Percentiles rank a stretch among this genome's conserved stretches.
phyloP scores from a whole-genome alignment of 148 eudicot species.

The Polygonum maritimum region DNA sequence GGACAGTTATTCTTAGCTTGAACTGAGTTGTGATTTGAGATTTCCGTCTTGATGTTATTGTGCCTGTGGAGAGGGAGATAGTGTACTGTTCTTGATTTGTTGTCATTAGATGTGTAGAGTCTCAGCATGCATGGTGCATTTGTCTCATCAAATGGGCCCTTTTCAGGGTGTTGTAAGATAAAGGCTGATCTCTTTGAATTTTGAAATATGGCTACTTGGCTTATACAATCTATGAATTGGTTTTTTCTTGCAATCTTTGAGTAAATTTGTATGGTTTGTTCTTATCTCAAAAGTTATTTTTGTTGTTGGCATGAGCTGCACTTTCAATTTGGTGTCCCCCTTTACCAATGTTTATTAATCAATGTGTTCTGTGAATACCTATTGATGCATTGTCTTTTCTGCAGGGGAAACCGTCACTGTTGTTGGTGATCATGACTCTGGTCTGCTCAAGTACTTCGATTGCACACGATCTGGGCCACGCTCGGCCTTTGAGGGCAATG shows the following conservation, averaged over 20 bases:
- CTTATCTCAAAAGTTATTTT: not conserved
- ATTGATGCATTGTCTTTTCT: not conserved
- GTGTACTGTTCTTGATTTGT: not conserved
- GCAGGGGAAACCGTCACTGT: constrained; percentile 90
- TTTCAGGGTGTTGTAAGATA: not conserved
- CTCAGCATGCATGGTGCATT: not conserved
- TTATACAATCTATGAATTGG: not conserved
- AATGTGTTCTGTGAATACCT: not conserved
- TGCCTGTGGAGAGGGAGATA: not conserved
- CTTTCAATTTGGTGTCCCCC: not conserved
- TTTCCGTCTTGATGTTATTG: not conserved
- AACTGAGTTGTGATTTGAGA: not conserved
- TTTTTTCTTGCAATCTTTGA: constrained; percentile 1
- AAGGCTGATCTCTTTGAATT: not conserved
- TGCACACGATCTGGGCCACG: constrained; percentile 96
- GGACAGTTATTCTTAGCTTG: not conserved
- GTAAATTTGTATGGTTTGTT: not conserved
- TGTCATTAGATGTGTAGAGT: not conserved
- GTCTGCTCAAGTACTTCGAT: constrained; percentile 79
- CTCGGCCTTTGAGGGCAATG: constrained; percentile 87
- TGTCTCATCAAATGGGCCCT: not conserved
- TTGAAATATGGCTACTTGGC: not conserved
- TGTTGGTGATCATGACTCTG: constrained; percentile 92
- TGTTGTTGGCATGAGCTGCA: not conserved
- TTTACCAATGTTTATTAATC: not conserved